phyloP scores from a whole-genome alignment of 2,329 filamentous ascomycete species.

The Phoma sp. region DNA sequence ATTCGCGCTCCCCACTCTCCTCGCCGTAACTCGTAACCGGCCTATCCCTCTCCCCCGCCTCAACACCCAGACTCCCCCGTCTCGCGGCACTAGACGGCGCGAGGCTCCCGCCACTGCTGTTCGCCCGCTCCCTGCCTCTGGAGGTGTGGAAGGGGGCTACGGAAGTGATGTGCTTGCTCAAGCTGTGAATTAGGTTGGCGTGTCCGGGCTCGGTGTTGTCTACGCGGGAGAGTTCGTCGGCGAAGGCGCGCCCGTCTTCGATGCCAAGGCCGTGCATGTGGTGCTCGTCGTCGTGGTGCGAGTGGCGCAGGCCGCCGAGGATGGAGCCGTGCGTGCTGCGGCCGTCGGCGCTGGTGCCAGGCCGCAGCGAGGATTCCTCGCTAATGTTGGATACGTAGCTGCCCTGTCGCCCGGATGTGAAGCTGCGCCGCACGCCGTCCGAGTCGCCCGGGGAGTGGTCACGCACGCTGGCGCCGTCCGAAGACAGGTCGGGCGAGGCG shows the following conservation, averaged over 20 bases:
- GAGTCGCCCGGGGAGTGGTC: conserved; percentile 41
- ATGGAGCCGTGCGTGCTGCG: conserved; percentile 34
- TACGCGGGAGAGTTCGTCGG: conserved; percentile 43
- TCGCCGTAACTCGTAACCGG: conserved; percentile 6
- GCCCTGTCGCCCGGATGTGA: conserved; percentile 40
- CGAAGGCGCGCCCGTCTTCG: conserved; percentile 43
- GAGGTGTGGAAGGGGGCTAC: conserved; percentile 37
- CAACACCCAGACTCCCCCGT: conserved; percentile 2
- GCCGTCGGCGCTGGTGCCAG: conserved; percentile 22
- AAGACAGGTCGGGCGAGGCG: conserved; percentile 41
- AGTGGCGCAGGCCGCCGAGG: conserved; percentile 25
- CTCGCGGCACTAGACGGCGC: not conserved
- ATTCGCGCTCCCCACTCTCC: not conserved
- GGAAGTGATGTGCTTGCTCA: conserved; percentile 42
- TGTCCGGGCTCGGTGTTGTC: conserved; percentile 46
- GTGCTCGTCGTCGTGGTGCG: conserved; percentile 17
- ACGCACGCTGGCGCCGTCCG: conserved; percentile 38
- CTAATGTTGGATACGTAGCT: conserved; percentile 38
- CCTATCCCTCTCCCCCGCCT: not conserved
- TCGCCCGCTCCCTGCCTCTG: conserved; percentile 20
- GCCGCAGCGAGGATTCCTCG: conserved; percentile 36
- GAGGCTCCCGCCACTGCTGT: conserved; percentile 11
- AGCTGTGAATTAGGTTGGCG: conserved; percentile 41
- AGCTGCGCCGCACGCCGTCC: conserved; percentile 35
- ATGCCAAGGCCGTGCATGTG: conserved; percentile 24